Conservation (phyloP, 768 basidiomycete species). For the Lentinula boryana region DNA sequence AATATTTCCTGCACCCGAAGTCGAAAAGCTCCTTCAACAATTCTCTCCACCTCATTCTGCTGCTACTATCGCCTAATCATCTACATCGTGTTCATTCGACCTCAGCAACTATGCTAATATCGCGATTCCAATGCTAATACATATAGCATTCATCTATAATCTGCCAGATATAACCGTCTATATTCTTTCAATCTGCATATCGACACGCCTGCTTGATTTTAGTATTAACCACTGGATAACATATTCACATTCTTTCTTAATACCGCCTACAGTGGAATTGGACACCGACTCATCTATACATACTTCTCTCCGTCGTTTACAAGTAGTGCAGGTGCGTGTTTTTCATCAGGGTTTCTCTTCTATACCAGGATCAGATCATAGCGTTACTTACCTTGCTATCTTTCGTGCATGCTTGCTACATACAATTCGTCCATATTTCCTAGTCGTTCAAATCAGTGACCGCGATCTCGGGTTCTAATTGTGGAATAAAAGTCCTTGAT, state of each 20-base stretch:
- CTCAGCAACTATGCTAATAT: neutral
- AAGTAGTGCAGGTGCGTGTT: slow-evolving; percentile 18
- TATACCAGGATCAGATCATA: neutral
- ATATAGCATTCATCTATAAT: neutral
- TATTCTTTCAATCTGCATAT: neutral
- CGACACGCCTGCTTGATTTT: neutral
- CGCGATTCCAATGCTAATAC: neutral
- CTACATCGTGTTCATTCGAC: neutral
- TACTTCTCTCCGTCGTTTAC: slow-evolving; percentile 1
- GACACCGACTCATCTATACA: neutral
- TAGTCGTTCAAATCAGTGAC: no score
- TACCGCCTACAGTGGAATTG: neutral
- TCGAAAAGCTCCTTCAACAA: slow-evolving; percentile 65
- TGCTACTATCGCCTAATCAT: slow-evolving; percentile 13
- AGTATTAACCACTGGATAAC: slow-evolving; percentile 1
- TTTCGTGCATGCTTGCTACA: neutral
- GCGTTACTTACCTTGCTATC: neutral
- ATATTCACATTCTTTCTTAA: neutral
- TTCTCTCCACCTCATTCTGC: slow-evolving; percentile 22
- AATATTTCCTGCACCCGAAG: slow-evolving; percentile 23
- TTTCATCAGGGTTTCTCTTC: neutral
- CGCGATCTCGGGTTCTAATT: no score
- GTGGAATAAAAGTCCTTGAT: no score
- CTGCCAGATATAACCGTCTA: neutral
- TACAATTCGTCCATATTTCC: neutral